Percentiles rank a stretch among this genome's conserved stretches.
Evolutionary conservation across 2,329 filamentous ascomycete genomes (phyloP).

Genomic region (Sporothrix variecibatus): DNA sequence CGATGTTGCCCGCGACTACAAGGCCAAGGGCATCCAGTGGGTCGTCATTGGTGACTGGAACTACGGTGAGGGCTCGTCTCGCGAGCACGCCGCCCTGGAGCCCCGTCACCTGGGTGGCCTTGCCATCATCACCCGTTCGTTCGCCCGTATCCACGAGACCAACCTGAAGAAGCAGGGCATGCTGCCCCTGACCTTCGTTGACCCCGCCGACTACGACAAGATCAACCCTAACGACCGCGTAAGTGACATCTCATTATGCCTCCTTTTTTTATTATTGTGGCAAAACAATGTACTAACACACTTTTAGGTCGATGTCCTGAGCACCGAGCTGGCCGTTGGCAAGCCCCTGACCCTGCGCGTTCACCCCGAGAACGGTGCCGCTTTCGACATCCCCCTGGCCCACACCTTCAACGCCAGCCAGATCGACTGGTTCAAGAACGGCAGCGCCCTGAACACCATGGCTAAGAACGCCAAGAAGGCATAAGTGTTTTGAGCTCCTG

Average conservation of each 20-base stretch:
- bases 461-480: conserved; percentile 60
- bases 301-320: conserved; percentile 71
- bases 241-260: conserved; percentile 32
- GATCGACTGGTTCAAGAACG: conserved; percentile 99
- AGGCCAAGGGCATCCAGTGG: conserved; percentile 94
- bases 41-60: conserved; percentile 99
- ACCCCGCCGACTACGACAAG: conserved; percentile 97
- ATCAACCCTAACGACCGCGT: conserved; percentile 88
- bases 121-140: conserved; percentile 92
- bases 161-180: conserved; percentile 99
- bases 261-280: background rate
- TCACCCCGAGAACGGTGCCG: conserved; percentile 81
- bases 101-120: conserved; percentile 95
- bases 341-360: conserved; percentile 91
- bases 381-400: conserved; percentile 79
- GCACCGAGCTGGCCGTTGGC: conserved; percentile 87
- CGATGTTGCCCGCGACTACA: conserved; percentile 95
- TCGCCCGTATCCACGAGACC: conserved; percentile 99
- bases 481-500: background rate
- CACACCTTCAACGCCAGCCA: conserved; percentile 99
- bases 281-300: conserved; percentile 28
- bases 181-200: conserved; percentile 93
- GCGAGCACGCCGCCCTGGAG: conserved; percentile 97
- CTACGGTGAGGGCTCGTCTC: conserved; percentile 96
- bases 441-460: conserved; percentile 97